Evolutionary conservation across 2,329 filamentous ascomycete species (phyloP).

Genomic region (Cladosporium velox): DNA sequence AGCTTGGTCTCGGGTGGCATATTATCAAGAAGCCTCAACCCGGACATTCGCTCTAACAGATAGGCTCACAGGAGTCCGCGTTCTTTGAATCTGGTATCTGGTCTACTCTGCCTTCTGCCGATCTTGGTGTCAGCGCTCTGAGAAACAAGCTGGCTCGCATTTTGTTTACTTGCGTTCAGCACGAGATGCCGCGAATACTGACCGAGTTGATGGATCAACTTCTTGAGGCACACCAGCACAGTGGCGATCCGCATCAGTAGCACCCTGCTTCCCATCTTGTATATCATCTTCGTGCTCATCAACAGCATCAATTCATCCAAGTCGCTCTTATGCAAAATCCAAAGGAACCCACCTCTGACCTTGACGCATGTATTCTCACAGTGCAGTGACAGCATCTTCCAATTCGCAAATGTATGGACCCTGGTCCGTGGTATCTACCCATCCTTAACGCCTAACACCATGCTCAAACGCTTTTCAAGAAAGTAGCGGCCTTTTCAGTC

Average conservation of each 20-base stretch:
- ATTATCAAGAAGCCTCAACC: no score
- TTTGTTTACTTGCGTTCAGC: not conserved
- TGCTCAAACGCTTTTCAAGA: conserved; percentile 21
- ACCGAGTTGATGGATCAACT: not conserved
- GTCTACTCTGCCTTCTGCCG: not conserved
- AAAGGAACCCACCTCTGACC: no score
- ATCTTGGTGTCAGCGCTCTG: not conserved
- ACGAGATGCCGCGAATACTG: not conserved
- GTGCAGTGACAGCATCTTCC: not conserved
- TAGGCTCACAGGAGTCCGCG: no score
- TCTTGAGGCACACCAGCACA: no score
- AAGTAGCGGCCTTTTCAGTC: conserved; percentile 39
- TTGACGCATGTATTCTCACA: no score
- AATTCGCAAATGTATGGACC: not conserved
- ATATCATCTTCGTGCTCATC: no score
- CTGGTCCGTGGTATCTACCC: conserved; percentile 10
- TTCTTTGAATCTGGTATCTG: not conserved
- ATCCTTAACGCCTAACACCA: conserved; percentile 19
- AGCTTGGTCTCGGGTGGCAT: not conserved
- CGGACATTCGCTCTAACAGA: no score
- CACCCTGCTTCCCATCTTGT: no score
- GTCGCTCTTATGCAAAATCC: no score
- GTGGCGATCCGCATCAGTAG: no score
- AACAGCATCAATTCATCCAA: no score
- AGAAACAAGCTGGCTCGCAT: not conserved